These are phyloP conservation scores for Verticillium klebahnii DNA, from an alignment of 2,329 filamentous ascomycete species.

Conservation along the genomic window DNA sequence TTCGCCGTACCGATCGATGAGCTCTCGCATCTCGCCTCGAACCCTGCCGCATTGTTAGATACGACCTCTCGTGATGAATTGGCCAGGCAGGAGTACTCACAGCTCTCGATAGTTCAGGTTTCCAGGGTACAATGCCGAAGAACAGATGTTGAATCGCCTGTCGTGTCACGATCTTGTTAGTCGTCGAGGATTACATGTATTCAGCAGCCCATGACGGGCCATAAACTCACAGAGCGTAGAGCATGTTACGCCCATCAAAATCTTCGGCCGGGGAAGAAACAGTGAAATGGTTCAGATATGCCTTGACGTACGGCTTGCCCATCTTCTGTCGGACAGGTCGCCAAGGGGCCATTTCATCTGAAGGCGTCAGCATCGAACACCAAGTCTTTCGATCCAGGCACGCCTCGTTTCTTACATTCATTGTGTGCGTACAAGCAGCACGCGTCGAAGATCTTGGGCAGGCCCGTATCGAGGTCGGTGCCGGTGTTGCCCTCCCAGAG, in stretches of 20 bases:
- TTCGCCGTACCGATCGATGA: neutral
- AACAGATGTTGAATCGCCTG: neutral
- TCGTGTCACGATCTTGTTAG: too few relatives aligned
- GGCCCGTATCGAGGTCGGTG: constrained; percentile 18
- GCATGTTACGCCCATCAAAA: neutral
- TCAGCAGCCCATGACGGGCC: neutral
- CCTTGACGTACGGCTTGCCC: neutral
- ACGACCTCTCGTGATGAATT: neutral
- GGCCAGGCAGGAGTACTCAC: neutral
- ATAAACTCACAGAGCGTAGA: neutral
- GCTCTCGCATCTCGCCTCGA: neutral
- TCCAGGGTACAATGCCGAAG: neutral
- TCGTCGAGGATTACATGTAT: neutral
- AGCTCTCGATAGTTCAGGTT: neutral
- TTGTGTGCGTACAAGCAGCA: constrained; percentile 27
- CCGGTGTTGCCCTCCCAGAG: constrained; percentile 27
- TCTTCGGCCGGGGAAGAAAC: neutral
- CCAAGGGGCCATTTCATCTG: neutral
- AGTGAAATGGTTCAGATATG: neutral
- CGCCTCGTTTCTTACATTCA: constrained; percentile 25
- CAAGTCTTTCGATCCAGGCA: too few relatives aligned
- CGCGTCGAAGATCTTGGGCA: constrained; percentile 25
- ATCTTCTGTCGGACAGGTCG: neutral
- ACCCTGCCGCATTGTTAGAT: neutral
- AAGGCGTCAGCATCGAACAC: neutral